Percentiles rank a stretch among this genome's conserved stretches.
These are phyloP conservation scores for Syzygium jambos DNA, from an alignment of 345 rosid genomes.

Conservation along the genomic window DNA sequence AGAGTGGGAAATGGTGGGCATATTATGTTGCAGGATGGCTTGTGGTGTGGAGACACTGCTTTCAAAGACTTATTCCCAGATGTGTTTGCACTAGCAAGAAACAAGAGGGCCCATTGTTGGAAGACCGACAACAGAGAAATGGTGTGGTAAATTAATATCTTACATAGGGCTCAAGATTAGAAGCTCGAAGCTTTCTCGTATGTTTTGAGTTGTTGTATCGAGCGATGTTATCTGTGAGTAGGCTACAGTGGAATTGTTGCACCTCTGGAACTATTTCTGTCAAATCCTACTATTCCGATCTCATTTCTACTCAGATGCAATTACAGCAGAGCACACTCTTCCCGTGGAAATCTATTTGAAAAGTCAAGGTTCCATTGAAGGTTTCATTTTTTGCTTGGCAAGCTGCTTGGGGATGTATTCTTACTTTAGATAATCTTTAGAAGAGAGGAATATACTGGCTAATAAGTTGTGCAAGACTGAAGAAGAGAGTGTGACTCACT, in stretches of 20 bases:
- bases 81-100: neutral
- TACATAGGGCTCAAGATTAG: neutral
- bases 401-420: neutral
- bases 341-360: neutral
- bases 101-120: neutral
- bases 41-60: neutral
- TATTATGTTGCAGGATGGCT: neutral
- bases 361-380: neutral
- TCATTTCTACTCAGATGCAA: neutral
- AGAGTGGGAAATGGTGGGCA: neutral
- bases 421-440: neutral
- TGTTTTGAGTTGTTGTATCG: neutral
- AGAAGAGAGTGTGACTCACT: neutral
- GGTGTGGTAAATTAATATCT: neutral
- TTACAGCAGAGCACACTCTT: neutral
- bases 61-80: neutral
- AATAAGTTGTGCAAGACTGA: neutral
- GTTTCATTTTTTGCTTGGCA: neutral
- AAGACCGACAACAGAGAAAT: neutral
- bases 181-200: neutral
- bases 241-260: neutral
- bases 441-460: neutral
- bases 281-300: neutral
- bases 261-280: neutral
- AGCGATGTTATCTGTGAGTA: neutral